Evolutionary conservation across 2,329 filamentous ascomycete species (phyloP).

Genomic region (Aspergillus neoniger): DNA sequence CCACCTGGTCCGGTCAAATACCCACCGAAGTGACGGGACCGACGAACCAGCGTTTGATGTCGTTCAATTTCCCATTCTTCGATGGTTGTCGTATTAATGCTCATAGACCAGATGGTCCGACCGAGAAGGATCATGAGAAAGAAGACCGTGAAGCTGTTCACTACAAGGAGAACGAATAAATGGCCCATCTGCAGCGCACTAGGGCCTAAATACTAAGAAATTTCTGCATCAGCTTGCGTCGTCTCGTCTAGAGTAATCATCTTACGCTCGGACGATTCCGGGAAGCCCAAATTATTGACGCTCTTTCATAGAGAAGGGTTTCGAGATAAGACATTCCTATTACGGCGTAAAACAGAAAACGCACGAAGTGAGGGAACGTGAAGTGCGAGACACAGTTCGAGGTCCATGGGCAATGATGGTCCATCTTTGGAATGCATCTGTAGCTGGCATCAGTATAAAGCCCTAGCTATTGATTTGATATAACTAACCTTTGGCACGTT

Average conservation of each 20-base stretch:
- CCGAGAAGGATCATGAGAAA: conserved; percentile 56
- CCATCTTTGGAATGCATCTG: conserved; percentile 66
- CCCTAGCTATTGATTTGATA: neutral
- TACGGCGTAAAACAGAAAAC: conserved; percentile 63
- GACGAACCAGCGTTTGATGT: conserved; percentile 49
- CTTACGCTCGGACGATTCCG: conserved; percentile 59
- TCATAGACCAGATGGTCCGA: conserved; percentile 57
- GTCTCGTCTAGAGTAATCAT: neutral
- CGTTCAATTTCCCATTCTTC: conserved; percentile 63
- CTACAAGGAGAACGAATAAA: conserved; percentile 56
- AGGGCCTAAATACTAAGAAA: conserved; percentile 59
- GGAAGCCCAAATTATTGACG: conserved; percentile 56
- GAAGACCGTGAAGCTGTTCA: conserved; percentile 61
- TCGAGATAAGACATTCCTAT: conserved; percentile 60
- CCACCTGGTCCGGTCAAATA: conserved; percentile 61
- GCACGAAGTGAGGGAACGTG: conserved; percentile 66
- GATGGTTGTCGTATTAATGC: conserved; percentile 63
- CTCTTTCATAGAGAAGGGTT: conserved; percentile 55
- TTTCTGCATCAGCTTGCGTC: neutral
- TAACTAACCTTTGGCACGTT: conserved; percentile 57
- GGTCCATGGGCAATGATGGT: conserved; percentile 69
- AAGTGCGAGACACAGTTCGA: conserved; percentile 66
- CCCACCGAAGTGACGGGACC: conserved; percentile 56
- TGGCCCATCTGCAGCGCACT: conserved; percentile 53
- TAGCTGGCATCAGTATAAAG: conserved; percentile 13